phyloP scores from a whole-genome alignment of 352 stramenopile species.

The Pythium plurisporium region DNA sequence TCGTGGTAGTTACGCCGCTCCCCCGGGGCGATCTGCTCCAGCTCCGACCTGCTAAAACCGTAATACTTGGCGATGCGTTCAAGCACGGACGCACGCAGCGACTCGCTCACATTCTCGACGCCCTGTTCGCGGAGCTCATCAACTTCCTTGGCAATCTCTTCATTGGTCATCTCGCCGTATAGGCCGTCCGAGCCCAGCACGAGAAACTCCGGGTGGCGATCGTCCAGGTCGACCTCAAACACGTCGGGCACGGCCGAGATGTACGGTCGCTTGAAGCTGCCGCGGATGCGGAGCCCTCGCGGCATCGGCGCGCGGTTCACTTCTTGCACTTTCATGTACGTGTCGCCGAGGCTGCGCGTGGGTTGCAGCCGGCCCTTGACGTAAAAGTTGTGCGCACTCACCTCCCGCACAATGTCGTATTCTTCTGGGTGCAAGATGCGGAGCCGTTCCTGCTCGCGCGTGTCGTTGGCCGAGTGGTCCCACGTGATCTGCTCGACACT shows the following conservation, averaged over 20 bases:
- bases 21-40: slow-evolving; percentile 50
- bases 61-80: slow-evolving; percentile 56
- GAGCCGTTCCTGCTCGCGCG: slow-evolving; percentile 50
- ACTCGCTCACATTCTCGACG: slow-evolving; percentile 49
- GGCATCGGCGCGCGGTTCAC: slow-evolving; percentile 64
- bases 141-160: slow-evolving; percentile 56
- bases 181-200: slow-evolving; percentile 60
- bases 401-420: slow-evolving; percentile 67
- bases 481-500: slow-evolving; percentile 62
- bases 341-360: slow-evolving; percentile 60
- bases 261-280: slow-evolving; percentile 54
- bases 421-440: slow-evolving; percentile 53
- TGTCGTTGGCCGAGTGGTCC: slow-evolving; percentile 65
- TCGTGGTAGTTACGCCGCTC: slow-evolving; percentile 66
- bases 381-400: slow-evolving; percentile 62
- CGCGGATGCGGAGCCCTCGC: slow-evolving; percentile 46
- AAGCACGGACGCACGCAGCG: slow-evolving; percentile 41
- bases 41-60: slow-evolving; percentile 35
- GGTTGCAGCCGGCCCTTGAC: slow-evolving; percentile 67
- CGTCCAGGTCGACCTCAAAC: slow-evolving; percentile 49
- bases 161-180: slow-evolving; percentile 57
- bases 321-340: slow-evolving; percentile 75
- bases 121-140: slow-evolving; percentile 40
- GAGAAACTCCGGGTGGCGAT: slow-evolving; percentile 54
- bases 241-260: slow-evolving; percentile 63